Evolutionary conservation across 108 stramenopile genomes (phyloP).

Genomic region (Tribonema minus): DNA sequence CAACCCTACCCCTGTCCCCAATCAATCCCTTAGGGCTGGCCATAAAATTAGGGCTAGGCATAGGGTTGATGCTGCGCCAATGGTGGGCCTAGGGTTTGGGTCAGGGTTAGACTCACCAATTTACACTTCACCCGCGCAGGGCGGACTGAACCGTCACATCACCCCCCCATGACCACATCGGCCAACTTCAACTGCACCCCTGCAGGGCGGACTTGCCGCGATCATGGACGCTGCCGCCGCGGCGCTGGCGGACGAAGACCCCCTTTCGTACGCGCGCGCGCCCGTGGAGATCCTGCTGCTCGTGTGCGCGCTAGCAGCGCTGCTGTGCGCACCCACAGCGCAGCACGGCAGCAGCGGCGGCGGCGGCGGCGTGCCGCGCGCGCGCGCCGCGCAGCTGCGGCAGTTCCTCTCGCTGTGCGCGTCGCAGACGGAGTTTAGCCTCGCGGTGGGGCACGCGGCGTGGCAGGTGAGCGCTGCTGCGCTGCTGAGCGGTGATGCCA

Average conservation of each 20-base stretch:
- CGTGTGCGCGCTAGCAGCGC: conserved; percentile 7
- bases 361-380: not conserved
- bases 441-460: conserved; percentile 22
- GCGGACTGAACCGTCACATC: too few relatives aligned
- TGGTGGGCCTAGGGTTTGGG: not conserved
- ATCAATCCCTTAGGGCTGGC: too few relatives aligned
- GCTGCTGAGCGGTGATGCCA: too few relatives aligned
- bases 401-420: conserved; percentile 3
- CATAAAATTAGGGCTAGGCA: too few relatives aligned
- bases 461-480: not conserved
- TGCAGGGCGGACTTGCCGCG: not conserved
- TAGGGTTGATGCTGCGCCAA: too few relatives aligned
- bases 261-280: not conserved
- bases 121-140: too few relatives aligned
- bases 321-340: conserved; percentile 4
- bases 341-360: not conserved
- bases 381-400: conserved; percentile 17
- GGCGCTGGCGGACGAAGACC: not conserved
- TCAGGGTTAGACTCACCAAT: too few relatives aligned
- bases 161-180: too few relatives aligned
- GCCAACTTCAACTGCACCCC: too few relatives aligned
- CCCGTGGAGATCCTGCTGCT: conserved; percentile 33
- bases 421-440: conserved; percentile 7
- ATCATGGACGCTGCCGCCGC: not conserved
- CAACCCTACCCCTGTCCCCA: too few relatives aligned